A percentile compares a stretch with the other conserved stretches of the same genome.
Conservation (phyloP, 225 moss, liverwort and hornwort species). For the Takakia lepidozioides region DNA sequence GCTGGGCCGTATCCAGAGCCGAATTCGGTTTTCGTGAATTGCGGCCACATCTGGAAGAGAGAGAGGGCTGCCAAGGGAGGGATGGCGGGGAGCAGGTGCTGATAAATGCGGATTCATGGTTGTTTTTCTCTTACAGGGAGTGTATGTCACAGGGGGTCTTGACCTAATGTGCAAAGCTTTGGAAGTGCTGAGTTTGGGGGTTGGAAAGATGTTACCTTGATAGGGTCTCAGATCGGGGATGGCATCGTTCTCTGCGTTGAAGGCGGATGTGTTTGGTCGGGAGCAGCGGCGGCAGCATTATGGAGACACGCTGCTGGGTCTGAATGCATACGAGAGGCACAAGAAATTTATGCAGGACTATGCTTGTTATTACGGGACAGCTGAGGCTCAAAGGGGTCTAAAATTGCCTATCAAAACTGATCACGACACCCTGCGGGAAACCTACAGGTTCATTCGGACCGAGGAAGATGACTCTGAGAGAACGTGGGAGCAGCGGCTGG, state of each 20-base stretch:
- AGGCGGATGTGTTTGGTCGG: conserved; percentile 39
- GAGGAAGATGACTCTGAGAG: conserved; percentile 83
- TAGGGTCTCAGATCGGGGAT: conserved; percentile 17
- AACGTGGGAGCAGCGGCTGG: conserved; percentile 96
- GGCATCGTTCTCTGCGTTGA: conserved; percentile 46
- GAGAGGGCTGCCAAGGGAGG: too few relatives aligned
- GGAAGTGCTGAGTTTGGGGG: too few relatives aligned
- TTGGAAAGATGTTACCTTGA: too few relatives aligned
- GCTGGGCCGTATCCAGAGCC: too few relatives aligned
- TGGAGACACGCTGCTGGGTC: conserved; percentile 34
- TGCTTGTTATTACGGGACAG: conserved; percentile 26
- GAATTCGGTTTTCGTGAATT: too few relatives aligned
- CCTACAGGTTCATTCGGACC: conserved; percentile 87
- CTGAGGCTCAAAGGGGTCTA: conserved; percentile 8
- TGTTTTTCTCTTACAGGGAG: too few relatives aligned
- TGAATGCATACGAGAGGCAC: conserved; percentile 66
- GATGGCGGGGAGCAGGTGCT: too few relatives aligned
- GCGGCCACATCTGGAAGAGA: too few relatives aligned
- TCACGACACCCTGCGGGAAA: conserved; percentile 77
- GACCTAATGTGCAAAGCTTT: too few relatives aligned
- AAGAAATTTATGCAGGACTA: conserved; percentile 64
- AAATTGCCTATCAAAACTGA: conserved; percentile 67
- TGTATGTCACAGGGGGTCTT: too few relatives aligned
- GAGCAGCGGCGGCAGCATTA: conserved; percentile 57
- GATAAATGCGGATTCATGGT: too few relatives aligned